A percentile compares a stretch with the other conserved stretches of the same genome.
Conservation (phyloP, 192 early-diverging fungal genomes). For the Pilaira anomala region DNA sequence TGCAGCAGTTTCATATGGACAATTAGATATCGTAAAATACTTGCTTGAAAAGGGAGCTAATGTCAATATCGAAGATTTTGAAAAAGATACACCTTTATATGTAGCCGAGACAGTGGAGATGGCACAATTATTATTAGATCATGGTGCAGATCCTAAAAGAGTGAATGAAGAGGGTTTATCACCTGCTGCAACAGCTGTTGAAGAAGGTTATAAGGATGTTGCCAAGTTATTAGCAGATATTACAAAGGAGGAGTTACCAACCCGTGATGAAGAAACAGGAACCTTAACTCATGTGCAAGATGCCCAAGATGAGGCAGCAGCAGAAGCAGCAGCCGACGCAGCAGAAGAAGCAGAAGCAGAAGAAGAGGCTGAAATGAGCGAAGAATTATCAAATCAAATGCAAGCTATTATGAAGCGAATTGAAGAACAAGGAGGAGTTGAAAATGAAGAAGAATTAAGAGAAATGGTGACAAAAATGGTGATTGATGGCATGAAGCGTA, state of each 20-base stretch:
- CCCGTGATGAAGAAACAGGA: constrained; percentile 14
- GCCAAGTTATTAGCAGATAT: constrained; percentile 55
- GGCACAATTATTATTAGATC: constrained; percentile 61
- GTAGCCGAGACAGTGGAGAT: constrained; percentile 68
- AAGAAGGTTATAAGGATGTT: constrained; percentile 65
- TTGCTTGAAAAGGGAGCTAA: constrained; percentile 61
- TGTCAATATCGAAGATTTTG: constrained; percentile 69
- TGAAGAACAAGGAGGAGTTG: constrained; percentile 43
- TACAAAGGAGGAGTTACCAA: constrained; percentile 51
- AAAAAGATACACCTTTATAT: constrained; percentile 82
- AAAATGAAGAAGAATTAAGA: constrained; percentile 58
- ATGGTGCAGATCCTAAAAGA: constrained; percentile 63
- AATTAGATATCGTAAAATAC: constrained; percentile 61
- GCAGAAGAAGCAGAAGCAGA: constrained; percentile 23
- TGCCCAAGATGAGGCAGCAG: constrained; percentile 22
- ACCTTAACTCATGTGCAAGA: not conserved
- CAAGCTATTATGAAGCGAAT: constrained; percentile 56
- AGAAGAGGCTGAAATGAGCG: constrained; percentile 33
- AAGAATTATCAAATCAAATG: constrained; percentile 45
- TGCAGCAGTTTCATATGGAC: constrained; percentile 77
- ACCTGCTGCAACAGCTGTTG: constrained; percentile 51
- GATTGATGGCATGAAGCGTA: constrained; percentile 16
- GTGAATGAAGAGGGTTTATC: constrained; percentile 64
- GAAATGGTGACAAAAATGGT: constrained; percentile 51
- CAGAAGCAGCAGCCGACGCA: not conserved